Conservation (phyloP, 2,329 filamentous ascomycete genomes). For the Talaromyces amestolkiae region DNA sequence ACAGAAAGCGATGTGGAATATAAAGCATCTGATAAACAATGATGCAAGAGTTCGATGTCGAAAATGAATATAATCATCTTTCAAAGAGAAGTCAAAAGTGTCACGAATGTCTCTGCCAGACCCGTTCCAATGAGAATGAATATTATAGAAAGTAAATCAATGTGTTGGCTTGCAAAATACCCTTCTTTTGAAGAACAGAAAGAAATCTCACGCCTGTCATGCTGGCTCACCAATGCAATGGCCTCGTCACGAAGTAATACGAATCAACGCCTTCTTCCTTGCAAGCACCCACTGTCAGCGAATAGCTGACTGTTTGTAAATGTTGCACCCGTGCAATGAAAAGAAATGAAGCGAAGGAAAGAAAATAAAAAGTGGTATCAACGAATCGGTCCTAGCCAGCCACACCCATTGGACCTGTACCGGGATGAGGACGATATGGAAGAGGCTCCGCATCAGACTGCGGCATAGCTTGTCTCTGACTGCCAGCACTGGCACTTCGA, state of each 20-base stretch:
- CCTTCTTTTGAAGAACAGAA: background rate
- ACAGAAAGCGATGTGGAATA: background rate
- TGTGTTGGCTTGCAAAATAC: background rate
- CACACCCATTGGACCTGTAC: slow-evolving; percentile 40
- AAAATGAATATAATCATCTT: slow-evolving; percentile 7
- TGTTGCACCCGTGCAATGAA: slow-evolving; percentile 16
- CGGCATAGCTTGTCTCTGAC: slow-evolving; percentile 27
- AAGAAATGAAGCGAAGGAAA: background rate
- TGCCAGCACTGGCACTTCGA: slow-evolving; percentile 36
- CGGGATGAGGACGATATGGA: slow-evolving; percentile 38
- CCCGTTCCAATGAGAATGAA: background rate
- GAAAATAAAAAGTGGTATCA: background rate
- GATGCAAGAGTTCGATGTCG: background rate
- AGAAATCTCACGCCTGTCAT: slow-evolving; percentile 19
- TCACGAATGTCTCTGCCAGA: background rate
- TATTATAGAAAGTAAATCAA: slow-evolving; percentile 5
- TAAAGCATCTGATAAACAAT: background rate
- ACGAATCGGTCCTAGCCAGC: slow-evolving; percentile 28
- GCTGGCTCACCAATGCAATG: slow-evolving; percentile 20
- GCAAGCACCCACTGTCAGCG: slow-evolving; percentile 15
- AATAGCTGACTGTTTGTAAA: slow-evolving; percentile 12
- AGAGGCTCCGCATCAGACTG: slow-evolving; percentile 33
- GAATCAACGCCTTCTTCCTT: slow-evolving; percentile 20
- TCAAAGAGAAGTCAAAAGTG: slow-evolving; percentile 1
- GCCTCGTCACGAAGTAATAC: slow-evolving; percentile 16